Conservation (phyloP, 345 rosid species). For the Pistacia vera region DNA sequence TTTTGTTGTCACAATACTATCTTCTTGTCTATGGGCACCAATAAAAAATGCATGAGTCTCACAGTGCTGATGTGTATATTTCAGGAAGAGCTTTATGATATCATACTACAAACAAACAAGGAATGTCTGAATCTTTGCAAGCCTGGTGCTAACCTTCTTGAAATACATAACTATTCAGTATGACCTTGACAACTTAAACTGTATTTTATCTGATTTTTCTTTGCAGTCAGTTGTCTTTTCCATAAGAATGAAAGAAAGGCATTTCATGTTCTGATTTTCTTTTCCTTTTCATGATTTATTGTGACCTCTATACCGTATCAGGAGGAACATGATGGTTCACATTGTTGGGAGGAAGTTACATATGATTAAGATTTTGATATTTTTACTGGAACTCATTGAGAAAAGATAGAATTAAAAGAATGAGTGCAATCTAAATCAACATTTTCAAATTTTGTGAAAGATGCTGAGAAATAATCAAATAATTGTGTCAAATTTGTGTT, state of each 20-base stretch:
- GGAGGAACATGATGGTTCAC: neutral
- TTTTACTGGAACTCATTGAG: neutral
- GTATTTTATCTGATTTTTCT: neutral
- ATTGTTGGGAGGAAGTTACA: neutral
- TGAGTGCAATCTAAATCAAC: neutral
- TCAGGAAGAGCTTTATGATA: conserved; percentile 88
- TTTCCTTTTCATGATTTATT: neutral
- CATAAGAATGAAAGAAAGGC: neutral
- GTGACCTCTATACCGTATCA: neutral
- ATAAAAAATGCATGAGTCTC: neutral
- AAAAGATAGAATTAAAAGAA: neutral
- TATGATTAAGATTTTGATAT: no score
- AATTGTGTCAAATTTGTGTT: neutral
- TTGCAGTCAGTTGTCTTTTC: conserved; percentile 1
- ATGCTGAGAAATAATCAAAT: neutral
- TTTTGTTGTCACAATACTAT: neutral
- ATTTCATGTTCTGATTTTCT: neutral
- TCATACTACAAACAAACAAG: conserved; percentile 83
- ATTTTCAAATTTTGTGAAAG: neutral
- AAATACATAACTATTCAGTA: conserved; percentile 83
- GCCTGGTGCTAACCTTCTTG: conserved; percentile 74
- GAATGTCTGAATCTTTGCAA: conserved; percentile 74
- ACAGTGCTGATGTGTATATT: conserved; percentile 19
- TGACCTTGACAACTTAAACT: conserved; percentile 12
- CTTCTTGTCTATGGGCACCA: neutral